Percentiles rank a stretch among this genome's conserved stretches.
These are phyloP conservation scores for Candida oleophila DNA, from an alignment of 805 yeast species.

Conservation along the genomic window DNA sequence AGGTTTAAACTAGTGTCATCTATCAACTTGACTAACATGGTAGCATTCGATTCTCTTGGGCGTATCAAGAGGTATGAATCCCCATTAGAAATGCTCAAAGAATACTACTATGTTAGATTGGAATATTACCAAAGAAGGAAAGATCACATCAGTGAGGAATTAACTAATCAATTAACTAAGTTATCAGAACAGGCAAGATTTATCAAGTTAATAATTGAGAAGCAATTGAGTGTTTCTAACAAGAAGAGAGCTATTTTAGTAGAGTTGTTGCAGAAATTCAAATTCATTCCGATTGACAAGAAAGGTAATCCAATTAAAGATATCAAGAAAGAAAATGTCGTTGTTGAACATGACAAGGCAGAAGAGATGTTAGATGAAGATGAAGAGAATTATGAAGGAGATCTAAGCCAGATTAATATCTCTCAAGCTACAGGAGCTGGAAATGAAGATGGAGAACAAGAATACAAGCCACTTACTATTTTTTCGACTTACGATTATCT, in stretches of 20 bases:
- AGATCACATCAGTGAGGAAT: slow-evolving; percentile 66
- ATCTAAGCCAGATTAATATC: slow-evolving; percentile 22
- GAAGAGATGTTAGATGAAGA: slow-evolving; percentile 37
- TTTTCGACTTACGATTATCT: slow-evolving; percentile 79
- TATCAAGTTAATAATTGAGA: slow-evolving; percentile 84
- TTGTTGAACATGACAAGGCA: slow-evolving; percentile 20
- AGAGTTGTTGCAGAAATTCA: slow-evolving; percentile 56
- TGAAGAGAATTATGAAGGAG: slow-evolving; percentile 40
- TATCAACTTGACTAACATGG: slow-evolving; percentile 82
- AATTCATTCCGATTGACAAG: slow-evolving; percentile 77
- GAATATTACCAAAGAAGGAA: slow-evolving; percentile 91
- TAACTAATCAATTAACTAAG: slow-evolving; percentile 73
- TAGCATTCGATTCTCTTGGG: slow-evolving; percentile 89
- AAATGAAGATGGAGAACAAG: slow-evolving; percentile 30
- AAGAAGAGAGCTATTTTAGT: slow-evolving; percentile 66
- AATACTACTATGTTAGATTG: slow-evolving; percentile 81
- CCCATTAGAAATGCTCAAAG: slow-evolving; percentile 75
- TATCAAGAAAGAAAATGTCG: slow-evolving; percentile 19
- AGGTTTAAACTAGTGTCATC: slow-evolving; percentile 75
- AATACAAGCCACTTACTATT: slow-evolving; percentile 52
- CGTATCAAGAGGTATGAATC: slow-evolving; percentile 78
- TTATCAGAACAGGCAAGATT: slow-evolving; percentile 85
- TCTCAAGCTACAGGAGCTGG: slow-evolving; percentile 24
- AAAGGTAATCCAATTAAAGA: slow-evolving; percentile 62
- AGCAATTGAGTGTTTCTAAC: slow-evolving; percentile 67